Evolutionary conservation across 2,329 filamentous ascomycete genomes (phyloP).

Genomic region (Fulvia fulva): DNA sequence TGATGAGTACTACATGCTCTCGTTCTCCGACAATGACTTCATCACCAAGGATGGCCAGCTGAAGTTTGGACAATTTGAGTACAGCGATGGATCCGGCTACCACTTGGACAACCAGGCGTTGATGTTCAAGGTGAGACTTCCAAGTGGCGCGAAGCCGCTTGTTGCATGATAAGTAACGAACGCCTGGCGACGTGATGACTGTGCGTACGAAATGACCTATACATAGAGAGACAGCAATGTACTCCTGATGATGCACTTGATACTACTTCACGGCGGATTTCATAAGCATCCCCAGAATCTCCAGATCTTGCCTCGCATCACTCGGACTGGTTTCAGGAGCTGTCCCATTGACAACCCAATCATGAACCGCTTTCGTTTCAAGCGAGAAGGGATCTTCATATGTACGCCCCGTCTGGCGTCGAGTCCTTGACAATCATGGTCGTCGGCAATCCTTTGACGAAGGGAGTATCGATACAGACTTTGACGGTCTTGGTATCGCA

Average conservation of each 20-base stretch:
- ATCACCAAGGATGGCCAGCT: not conserved
- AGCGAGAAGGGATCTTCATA: constrained; percentile 47
- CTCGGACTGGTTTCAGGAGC: constrained; percentile 38
- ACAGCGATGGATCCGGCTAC: not conserved
- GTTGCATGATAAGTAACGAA: not conserved
- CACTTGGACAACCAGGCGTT: not conserved
- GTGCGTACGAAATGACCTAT: not conserved
- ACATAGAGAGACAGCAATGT: not conserved
- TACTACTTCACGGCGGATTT: no score
- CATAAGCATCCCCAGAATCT: constrained; percentile 17
- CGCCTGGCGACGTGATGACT: not conserved
- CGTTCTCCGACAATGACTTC: not conserved
- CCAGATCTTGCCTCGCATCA: constrained; percentile 41
- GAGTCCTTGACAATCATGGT: constrained; percentile 47
- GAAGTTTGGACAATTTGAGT: not conserved
- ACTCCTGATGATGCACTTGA: no score
- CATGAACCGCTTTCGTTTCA: constrained; percentile 40
- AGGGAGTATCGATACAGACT: constrained; percentile 55
- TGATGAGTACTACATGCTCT: not conserved
- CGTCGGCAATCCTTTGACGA: constrained; percentile 52
- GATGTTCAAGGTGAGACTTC: not conserved
- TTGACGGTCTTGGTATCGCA: constrained; percentile 50
- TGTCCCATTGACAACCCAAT: constrained; percentile 36
- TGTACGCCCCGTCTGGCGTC: constrained; percentile 36
- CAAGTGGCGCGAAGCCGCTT: not conserved